Evolutionary conservation across 1,284 basidiomycete genomes (phyloP), one percentile per base, ranked within the genome.

Genomic region (Ganoderma meredithae): DNA sequence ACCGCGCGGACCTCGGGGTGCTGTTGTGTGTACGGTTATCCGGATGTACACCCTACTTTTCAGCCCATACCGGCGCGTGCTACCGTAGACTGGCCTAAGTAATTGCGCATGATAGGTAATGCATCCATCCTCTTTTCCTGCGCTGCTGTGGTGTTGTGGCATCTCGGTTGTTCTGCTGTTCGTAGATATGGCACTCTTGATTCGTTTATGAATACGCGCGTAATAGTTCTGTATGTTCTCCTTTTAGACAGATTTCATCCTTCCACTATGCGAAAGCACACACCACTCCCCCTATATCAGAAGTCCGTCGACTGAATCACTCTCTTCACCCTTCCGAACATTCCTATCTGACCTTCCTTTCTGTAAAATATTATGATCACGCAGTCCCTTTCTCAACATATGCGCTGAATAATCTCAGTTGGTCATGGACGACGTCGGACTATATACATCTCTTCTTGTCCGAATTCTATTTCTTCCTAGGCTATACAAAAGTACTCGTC

Each of bases 21-120:
- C 40, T 6, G 10, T 22, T 33, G 52, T 17, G 15, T 55, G 52
- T 55, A 55, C 52, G 19, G 31, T 19, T 55, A 31, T 55, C 25
- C 31, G 52, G 52, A 55, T 55, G 27, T 31, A 55, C 52, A 55
- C 15, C 27, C 52, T 55, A 55, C 52, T 31, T 31, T 55, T 27
- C 15, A 55, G 52, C 52, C 52, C 17, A 17, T 55, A 33, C 25
- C 10, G 17, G 52, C 55, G 49, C 22, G 15, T 65, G 62, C 64
- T 66, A 68, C 64, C 44, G 64, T 65, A 71, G 47, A 41, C 15
- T 59, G 22, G 59, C 43, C 17, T 62, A 62, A 66, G 25, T 59
- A 64, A 63, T 62, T 62, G 19, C 53, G 25, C 22, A 41, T 41
- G 62, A 63, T 27, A 71, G 70, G 70, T 68, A 69, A 67, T 63